phyloP scores from a whole-genome alignment of 306 rosid genomes.

The Rosa chinensis region DNA sequence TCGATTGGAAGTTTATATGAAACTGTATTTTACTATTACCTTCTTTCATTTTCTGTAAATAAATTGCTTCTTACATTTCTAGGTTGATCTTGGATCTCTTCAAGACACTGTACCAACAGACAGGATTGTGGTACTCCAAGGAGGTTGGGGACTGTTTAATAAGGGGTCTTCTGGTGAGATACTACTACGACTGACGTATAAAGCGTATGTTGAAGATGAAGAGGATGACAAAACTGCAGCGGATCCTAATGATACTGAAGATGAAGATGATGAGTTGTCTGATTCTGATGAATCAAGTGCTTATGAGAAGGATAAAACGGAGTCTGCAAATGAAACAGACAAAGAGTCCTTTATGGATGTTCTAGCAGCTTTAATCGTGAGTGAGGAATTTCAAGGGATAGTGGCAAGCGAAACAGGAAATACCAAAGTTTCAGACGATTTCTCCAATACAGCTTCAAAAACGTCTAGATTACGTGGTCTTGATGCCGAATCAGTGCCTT shows the following conservation, averaged over 20 bases:
- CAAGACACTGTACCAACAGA: slow-evolving; percentile 99
- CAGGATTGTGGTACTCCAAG: slow-evolving; percentile 69
- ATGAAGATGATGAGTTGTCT: slow-evolving; percentile 83
- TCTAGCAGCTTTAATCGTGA: slow-evolving; percentile 90
- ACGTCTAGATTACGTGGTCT: slow-evolving; percentile 39
- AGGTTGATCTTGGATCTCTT: slow-evolving; percentile 92
- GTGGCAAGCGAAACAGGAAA: slow-evolving; percentile 79
- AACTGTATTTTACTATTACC: slow-evolving; percentile 12
- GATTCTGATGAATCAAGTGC: slow-evolving; percentile 59
- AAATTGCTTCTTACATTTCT: slow-evolving; percentile 27
- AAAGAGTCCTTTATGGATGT: slow-evolving; percentile 92
- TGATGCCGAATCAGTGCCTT: slow-evolving; percentile 40
- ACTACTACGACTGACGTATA: slow-evolving; percentile 87
- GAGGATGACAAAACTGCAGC: slow-evolving; percentile 71
- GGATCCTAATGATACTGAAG: slow-evolving; percentile 58
- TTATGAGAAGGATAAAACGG: slow-evolving; percentile 35
- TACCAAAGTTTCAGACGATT: slow-evolving; percentile 51
- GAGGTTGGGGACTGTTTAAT: slow-evolving; percentile 79
- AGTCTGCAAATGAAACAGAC: slow-evolving; percentile 39
- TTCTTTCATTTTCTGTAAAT: not conserved
- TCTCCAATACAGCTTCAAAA: slow-evolving; percentile 38
- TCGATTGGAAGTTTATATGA: not conserved
- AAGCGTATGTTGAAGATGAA: slow-evolving; percentile 98
- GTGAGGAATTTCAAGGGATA: slow-evolving; percentile 97
- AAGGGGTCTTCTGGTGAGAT: slow-evolving; percentile 85